phyloP scores from a whole-genome alignment of 331 rosid species.

The Rosa hybrid region DNA sequence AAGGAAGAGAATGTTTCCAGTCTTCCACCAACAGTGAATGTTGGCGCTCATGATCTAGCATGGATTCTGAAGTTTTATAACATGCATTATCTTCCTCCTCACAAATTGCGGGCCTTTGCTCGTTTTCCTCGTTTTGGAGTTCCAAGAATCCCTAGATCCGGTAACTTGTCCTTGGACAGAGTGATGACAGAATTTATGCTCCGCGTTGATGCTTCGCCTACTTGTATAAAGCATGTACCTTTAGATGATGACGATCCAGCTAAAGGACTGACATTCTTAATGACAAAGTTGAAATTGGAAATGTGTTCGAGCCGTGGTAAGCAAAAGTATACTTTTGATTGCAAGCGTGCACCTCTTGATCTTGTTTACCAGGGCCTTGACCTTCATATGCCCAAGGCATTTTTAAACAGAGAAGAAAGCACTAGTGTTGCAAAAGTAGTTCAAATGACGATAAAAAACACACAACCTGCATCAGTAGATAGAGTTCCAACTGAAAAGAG shows the following conservation, averaged over 20 bases:
- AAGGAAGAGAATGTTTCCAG: conserved; percentile 43
- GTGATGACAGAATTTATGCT: conserved; percentile 99
- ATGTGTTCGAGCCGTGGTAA: conserved; percentile 83
- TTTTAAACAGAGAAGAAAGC: conserved; percentile 61
- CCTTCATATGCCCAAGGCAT: conserved; percentile 78
- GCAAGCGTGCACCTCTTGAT: conserved; percentile 88
- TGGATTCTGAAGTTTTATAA: conserved; percentile 80
- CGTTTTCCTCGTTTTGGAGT: conserved; percentile 98
- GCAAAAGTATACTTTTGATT: conserved; percentile 86
- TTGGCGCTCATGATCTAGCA: conserved; percentile 98
- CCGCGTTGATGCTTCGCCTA: conserved; percentile 79
- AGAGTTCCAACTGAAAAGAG: conserved; percentile 57
- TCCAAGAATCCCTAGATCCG: conserved; percentile 78
- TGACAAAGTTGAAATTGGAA: conserved; percentile 82
- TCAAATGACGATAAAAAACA: conserved; percentile 69
- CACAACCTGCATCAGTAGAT: conserved; percentile 65
- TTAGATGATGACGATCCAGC: conserved; percentile 98
- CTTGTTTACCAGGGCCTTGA: conserved; percentile 97
- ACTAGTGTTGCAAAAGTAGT: conserved; percentile 73
- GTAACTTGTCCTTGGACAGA: conserved; percentile 91
- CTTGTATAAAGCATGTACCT: conserved; percentile 82
- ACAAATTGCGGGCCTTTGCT: conserved; percentile 87
- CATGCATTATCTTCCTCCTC: conserved; percentile 87
- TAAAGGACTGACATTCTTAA: conserved; percentile 80
- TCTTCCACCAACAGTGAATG: conserved; percentile 67